phyloP scores from a whole-genome alignment of 805 yeast genomes.

The Starmerella floricola region DNA sequence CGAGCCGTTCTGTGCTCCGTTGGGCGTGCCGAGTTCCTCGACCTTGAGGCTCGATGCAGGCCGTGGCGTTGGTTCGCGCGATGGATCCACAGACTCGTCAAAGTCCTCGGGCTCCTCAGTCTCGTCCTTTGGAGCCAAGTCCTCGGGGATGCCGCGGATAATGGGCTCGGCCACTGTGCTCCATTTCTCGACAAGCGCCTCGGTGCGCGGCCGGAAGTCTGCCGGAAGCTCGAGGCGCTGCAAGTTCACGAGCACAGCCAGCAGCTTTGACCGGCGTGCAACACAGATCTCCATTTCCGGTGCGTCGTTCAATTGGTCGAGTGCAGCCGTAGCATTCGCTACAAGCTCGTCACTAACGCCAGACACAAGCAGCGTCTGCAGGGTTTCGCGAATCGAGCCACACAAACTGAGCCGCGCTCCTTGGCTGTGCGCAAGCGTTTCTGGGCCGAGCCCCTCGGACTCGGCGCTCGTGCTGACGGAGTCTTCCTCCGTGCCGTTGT shows the following conservation, averaged over 20 bases:
- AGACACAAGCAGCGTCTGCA: conserved; percentile 7
- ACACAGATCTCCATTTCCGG: conserved; percentile 20
- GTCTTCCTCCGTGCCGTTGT: conserved; percentile 10
- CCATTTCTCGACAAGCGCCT: conserved; percentile 13
- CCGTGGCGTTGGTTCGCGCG: conserved; percentile 1
- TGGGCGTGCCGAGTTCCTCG: no score
- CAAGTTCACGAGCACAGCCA: conserved; percentile 13
- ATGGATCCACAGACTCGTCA: not conserved
- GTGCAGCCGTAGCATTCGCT: not conserved
- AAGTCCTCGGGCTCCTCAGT: conserved; percentile 16
- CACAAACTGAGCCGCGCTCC: conserved; percentile 16
- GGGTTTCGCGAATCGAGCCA: conserved; percentile 4
- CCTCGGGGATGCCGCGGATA: conserved; percentile 23
- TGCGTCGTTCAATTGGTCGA: conserved; percentile 14
- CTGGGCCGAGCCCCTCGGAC: conserved; percentile 3
- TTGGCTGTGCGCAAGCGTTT: conserved; percentile 12
- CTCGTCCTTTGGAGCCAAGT: conserved; percentile 16
- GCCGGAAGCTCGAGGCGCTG: conserved; percentile 3
- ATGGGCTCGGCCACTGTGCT: conserved; percentile 21
- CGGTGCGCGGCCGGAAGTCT: conserved; percentile 4
- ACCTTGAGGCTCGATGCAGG: conserved; percentile 1
- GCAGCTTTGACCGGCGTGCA: conserved; percentile 20
- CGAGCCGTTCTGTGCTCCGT: not conserved
- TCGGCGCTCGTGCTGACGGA: conserved; percentile 3
- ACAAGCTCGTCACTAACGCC: not conserved